Conservation (phyloP, 495 filamentous ascomycete species). For the Aspergillus olivimuriae region DNA sequence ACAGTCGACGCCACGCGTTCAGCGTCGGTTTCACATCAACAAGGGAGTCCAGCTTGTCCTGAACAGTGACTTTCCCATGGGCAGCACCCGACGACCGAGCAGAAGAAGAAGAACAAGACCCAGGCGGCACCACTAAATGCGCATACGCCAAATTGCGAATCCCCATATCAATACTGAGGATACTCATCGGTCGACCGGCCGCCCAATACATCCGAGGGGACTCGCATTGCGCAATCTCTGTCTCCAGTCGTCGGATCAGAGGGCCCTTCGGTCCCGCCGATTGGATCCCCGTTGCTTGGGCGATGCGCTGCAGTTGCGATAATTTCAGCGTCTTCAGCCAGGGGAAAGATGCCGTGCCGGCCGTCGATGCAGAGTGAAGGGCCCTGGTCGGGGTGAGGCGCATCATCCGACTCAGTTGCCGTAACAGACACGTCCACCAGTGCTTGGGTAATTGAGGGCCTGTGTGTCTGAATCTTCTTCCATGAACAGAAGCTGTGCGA, state of each 20-base stretch:
- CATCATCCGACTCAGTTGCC: no score
- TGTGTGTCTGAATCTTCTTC: no score
- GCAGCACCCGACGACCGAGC: not conserved
- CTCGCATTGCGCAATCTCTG: conserved; percentile 9
- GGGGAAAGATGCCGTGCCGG: no score
- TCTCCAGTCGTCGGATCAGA: conserved; percentile 25
- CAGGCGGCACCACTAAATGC: conserved; percentile 25
- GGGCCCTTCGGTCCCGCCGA: conserved; percentile 43
- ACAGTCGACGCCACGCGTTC: conserved; percentile 33
- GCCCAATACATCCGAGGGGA: not conserved
- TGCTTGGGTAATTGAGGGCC: no score
- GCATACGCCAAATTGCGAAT: conserved; percentile 75
- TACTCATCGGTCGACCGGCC: conserved; percentile 20
- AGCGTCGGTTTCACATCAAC: conserved; percentile 4
- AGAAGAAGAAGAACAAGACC: not conserved
- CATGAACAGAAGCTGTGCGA: no score
- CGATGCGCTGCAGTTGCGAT: conserved; percentile 42
- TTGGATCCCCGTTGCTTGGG: conserved; percentile 46
- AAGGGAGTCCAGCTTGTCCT: not conserved
- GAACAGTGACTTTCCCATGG: not conserved
- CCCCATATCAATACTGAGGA: conserved; percentile 85
- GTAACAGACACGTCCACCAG: no score
- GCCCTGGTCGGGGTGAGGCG: not conserved
- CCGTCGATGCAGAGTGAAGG: not conserved
- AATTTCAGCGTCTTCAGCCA: conserved; percentile 38